Evolutionary conservation across 2,329 filamentous ascomycete genomes (phyloP), one percentile per base, ranked within the genome.

Genomic region (Fusarium sterilihyphosum): DNA sequence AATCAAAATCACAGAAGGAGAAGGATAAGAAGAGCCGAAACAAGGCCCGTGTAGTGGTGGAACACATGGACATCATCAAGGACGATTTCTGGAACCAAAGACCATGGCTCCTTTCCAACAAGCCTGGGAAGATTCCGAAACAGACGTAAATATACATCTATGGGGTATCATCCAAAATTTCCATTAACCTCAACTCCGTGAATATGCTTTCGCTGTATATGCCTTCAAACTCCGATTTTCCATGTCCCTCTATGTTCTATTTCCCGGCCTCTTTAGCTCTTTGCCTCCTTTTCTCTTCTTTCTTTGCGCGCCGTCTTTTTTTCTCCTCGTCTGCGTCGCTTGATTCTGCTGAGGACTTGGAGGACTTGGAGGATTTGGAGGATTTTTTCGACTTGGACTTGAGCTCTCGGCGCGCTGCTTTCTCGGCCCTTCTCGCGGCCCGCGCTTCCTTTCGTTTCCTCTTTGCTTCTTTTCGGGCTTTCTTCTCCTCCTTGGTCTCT

Each of bases 1-100:
- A 92, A 73, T 95, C 93, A 49, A 96, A 92, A 80, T 93, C 92
- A n/a, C 94, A 97, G 79, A 85, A 88, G 26, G 94, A 98, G 66
- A 97, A 93, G 77, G 91, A 97, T 73, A 92, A 88, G 80, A 98
- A 98, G 85, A 88, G 91, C 72, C 89, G 93, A 61, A 88, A 89
- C 67, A 98, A 98, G 82, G 95, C 95, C 2, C 88, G 88, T 59
- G 91, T 99, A 52, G 89, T 94, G 41, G 88, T 97, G 43, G 92
- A 95, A 80, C 95, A 98, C 85, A 84, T 96, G 68, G 96, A 99
- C 84, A 93, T 99, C 78, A 98, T 99, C 83, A 95, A 93, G 78
- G 94, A 98, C 82, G 93, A 94, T 8, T 99, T 99, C 80, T 99
- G 96, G 96, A 88, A 94, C 73, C 88, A 88, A 78, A 88, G 95